Base-by-base conservation (phyloP, 345 rosid genomes). In the Linum tenue region DNA sequence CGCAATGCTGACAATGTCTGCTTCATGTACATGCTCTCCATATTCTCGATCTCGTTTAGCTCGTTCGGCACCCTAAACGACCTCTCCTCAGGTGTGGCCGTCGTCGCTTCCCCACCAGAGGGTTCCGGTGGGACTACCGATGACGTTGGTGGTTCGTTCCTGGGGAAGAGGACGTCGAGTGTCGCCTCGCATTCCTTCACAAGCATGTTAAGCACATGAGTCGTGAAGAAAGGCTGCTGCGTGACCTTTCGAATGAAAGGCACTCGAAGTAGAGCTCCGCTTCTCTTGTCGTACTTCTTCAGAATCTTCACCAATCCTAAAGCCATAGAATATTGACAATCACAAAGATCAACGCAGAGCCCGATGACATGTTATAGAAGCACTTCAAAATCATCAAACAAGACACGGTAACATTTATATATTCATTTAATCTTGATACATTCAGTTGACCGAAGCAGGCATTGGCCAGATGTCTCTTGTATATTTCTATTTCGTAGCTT, bases 281-380 rank as follows among this genome's bases (percentile, higher is more conserved):
- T 71, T 39, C 51, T 10, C 60, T 77, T 82, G 70, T 75, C 77
- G 63, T 82, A 83, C 78, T 79, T 82, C 83, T 82, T 82, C 41
- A 82, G 80, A 64, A 79, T 77, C 75, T 82, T 79, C 15, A 73
- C 16, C 35, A 77, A 63, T 35, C 86, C 82, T 82, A 73, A 57
- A 61, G 12, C 41, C 8, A n/a, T 9, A 65, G 10, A 11, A 39
- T 9, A 14, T 14, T n/a, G 35, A 9, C 31, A 43, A 43, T 43
- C 50, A 11, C 6, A 7, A 43, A 43, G 50, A 43, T 43, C 50
- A 43, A 43, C 50, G 50, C 10, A 5, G 50, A 43, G 6, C 50
- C 6, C 50, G 10, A 43, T 43, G 50, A 22, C 50, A 43, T 43
- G 50, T 43, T 43, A 4, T 43, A 5, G 10, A 5, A 1, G 50